Conservation (phyloP, 2,329 filamentous ascomycete genomes). For the Fusarium euwallaceae region DNA sequence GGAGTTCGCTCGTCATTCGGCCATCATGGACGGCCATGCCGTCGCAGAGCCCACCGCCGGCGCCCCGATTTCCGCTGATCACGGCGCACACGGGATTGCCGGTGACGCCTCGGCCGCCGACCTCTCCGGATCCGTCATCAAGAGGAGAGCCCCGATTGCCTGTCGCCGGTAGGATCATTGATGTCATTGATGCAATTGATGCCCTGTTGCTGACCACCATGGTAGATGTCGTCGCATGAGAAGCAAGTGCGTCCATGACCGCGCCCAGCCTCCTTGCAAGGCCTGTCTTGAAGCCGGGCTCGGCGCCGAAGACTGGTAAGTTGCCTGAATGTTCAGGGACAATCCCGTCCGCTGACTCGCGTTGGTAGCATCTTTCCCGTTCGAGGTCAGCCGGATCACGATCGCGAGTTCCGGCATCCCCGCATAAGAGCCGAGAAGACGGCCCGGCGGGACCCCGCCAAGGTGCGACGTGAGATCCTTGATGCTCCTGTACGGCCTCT, state of each 20-base stretch:
- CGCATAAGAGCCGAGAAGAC: slow-evolving; percentile 63
- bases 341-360: slow-evolving; percentile 8
- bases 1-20: slow-evolving; percentile 6
- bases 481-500: slow-evolving; percentile 45
- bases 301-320: slow-evolving; percentile 63
- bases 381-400: slow-evolving; percentile 66
- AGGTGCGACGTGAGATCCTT: slow-evolving; percentile 52
- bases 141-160: slow-evolving; percentile 65
- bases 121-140: slow-evolving; percentile 50
- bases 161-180: slow-evolving; percentile 61
- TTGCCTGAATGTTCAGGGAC: neutral
- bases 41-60: neutral
- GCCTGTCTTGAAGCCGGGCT: slow-evolving; percentile 65
- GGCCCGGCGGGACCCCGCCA: slow-evolving; percentile 55
- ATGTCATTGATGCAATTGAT: neutral
- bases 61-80: neutral
- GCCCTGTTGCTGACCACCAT: slow-evolving; percentile 3
- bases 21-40: slow-evolving; percentile 1
- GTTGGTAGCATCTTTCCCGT: slow-evolving; percentile 62
- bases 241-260: slow-evolving; percentile 68
- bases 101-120: slow-evolving; percentile 9
- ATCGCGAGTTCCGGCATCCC: slow-evolving; percentile 69
- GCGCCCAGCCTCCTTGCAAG: slow-evolving; percentile 63
- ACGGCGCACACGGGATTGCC: neutral
- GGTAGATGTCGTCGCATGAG: slow-evolving; percentile 67